phyloP scores from a whole-genome alignment of 2,329 filamentous ascomycete species.

The Polytolypa hystricis region DNA sequence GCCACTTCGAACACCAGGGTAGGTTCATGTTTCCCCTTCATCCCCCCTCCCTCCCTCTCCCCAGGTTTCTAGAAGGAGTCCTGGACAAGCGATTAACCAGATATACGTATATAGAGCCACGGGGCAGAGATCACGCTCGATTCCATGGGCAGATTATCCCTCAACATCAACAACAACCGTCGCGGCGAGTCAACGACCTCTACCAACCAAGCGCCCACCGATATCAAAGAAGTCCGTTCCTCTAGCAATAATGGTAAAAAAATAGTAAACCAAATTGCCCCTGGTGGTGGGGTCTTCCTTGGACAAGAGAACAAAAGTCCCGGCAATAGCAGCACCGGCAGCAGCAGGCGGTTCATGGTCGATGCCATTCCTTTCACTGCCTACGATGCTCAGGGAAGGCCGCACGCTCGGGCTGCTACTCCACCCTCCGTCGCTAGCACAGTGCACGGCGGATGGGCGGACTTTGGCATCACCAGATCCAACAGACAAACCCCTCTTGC shows the following conservation, averaged over 20 bases:
- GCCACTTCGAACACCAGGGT: conserved; percentile 2
- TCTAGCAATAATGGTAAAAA: no score
- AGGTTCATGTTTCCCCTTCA: no score
- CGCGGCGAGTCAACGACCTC: no score
- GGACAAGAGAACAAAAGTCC: conserved; percentile 7
- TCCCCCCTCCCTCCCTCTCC: no score
- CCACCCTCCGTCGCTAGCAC: conserved; percentile 9
- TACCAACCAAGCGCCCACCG: no score
- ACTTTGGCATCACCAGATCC: conserved; percentile 8
- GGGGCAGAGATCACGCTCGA: conserved; percentile 3
- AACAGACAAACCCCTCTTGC: background rate
- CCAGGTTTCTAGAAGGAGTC: no score
- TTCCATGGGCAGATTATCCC: conserved; percentile 4
- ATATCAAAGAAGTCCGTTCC: no score
- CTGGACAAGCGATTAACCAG: no score
- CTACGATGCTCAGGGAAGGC: conserved; percentile 14
- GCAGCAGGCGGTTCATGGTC: conserved; percentile 5
- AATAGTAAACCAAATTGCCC: no score
- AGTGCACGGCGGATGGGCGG: conserved; percentile 12
- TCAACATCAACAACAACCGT: background rate
- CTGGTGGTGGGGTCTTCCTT: conserved; percentile 13
- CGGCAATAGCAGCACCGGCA: background rate
- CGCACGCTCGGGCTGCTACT: conserved; percentile 10
- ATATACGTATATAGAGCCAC: no score
- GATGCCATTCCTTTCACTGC: conserved; percentile 12